Conservation (phyloP, 1,284 basidiomycete genomes). For the Ceratobasidium papillatum region DNA sequence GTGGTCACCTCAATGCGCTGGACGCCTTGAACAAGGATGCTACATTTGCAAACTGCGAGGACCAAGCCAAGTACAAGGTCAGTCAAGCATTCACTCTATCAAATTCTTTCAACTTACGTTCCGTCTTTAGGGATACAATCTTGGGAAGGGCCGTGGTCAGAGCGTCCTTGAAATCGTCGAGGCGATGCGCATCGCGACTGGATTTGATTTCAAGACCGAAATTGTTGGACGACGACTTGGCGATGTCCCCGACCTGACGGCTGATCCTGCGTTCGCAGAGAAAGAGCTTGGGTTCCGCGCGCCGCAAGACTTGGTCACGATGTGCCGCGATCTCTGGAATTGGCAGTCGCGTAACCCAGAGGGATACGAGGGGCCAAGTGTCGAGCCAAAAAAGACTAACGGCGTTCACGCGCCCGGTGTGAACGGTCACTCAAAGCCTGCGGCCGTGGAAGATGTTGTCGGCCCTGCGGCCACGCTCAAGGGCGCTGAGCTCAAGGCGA, state of each 20-base stretch:
- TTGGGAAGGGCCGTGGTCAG: slow-evolving; percentile 93
- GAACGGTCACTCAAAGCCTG: slow-evolving; percentile 9
- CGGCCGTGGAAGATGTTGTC: slow-evolving; percentile 15
- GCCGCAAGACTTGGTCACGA: slow-evolving; percentile 78
- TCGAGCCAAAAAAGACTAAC: slow-evolving; percentile 19
- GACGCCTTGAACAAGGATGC: slow-evolving; percentile 80
- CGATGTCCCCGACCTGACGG: slow-evolving; percentile 97
- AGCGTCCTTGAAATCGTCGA: slow-evolving; percentile 94
- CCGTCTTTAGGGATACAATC: slow-evolving; percentile 77
- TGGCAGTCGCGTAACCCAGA: slow-evolving; percentile 87
- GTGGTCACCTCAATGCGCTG: slow-evolving; percentile 92
- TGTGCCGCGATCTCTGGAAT: slow-evolving; percentile 94
- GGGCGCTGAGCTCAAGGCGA: slow-evolving; percentile 24
- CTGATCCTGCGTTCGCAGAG: slow-evolving; percentile 90
- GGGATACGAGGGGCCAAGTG: slow-evolving; percentile 61
- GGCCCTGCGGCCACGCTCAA: slow-evolving; percentile 19
- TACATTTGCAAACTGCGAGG: slow-evolving; percentile 49
- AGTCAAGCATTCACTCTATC: slow-evolving; percentile 4
- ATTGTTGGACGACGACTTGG: slow-evolving; percentile 91
- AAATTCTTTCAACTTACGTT: slow-evolving; percentile 57
- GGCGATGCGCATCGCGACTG: slow-evolving; percentile 93
- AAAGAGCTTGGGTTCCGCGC: slow-evolving; percentile 96
- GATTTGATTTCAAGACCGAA: slow-evolving; percentile 88
- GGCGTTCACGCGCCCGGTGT: slow-evolving; percentile 20
- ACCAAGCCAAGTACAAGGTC: slow-evolving; percentile 45